Evolutionary conservation across 2,329 filamentous ascomycete genomes (phyloP), one percentile per base, ranked within the genome.

Genomic region (Fusarium equiseti): DNA sequence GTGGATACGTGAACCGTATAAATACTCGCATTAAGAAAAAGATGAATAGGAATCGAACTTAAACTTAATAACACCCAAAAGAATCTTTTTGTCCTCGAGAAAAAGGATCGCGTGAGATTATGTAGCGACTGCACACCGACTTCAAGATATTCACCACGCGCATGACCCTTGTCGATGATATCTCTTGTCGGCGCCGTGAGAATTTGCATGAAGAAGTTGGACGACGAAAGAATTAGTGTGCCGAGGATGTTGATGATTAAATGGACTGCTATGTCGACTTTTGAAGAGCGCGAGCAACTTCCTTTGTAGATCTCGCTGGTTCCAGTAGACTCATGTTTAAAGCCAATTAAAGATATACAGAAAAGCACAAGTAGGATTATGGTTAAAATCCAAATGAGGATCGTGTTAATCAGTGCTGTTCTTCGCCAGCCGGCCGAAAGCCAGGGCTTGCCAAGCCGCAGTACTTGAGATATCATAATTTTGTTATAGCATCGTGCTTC

Each of bases 301-400:
- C 35, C 35, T n/a, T n/a, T 38, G 35, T 38, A 38, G 0, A 38
- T 38, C 2, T 38, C 35, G 18, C 35, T 38, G 2, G 35, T 38
- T 12, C 35, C 35, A 10, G 35, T 12, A 2, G 35, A 38, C 3
- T 38, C 35, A 7, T 38, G 10, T 38, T 38, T 38, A 3, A 38
- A 38, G 6, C 35, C 35, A 38, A n/a, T 12, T 2, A n/a, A 7
- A 4, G 35, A 38, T 38, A 38, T n/a, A n/a, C 35, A 38, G 6
- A 38, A 38, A 0, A 38, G 35, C 6, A 38, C 10, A 0, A 38
- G 35, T 0, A 38, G 6, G 3, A 38, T n/a, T 1, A 3, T 38
- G 1, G 35, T 38, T 38, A 38, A 3, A n/a, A 1, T n/a, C 35
- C 35, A 38, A 12, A 38, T 38, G 6, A 38, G 35, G 1, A 7